These are phyloP conservation scores for Quercus agrifolia DNA, from an alignment of 306 rosid species.

Conservation along the genomic window DNA sequence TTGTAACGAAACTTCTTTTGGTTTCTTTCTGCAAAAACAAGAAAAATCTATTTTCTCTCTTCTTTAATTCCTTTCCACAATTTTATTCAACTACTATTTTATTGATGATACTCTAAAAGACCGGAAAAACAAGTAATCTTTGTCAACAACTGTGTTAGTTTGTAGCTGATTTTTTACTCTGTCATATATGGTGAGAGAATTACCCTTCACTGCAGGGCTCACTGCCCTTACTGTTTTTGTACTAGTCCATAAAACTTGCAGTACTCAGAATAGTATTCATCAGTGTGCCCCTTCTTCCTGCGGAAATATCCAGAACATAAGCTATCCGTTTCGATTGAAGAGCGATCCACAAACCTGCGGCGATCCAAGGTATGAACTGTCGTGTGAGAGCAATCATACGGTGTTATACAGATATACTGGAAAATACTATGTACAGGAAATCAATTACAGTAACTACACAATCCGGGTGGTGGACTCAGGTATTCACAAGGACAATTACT, in stretches of 20 bases:
- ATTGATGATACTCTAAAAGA: no score
- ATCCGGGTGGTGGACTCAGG: constrained; percentile 8
- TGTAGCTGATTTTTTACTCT: neutral
- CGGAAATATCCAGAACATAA: constrained; percentile 23
- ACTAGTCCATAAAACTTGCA: neutral
- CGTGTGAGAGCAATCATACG: constrained; percentile 19
- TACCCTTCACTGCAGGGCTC: neutral
- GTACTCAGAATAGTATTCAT: neutral
- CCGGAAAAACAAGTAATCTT: no score
- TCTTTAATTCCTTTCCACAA: no score
- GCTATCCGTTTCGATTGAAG: constrained; percentile 19
- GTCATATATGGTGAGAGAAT: neutral
- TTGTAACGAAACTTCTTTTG: no score
- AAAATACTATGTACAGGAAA: constrained; percentile 22
- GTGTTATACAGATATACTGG: neutral
- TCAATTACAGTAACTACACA: constrained; percentile 31
- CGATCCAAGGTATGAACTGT: neutral
- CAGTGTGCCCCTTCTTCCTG: constrained; percentile 13
- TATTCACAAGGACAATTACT: neutral
- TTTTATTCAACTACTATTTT: no score
- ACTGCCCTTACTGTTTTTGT: neutral
- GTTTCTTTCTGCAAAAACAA: no score
- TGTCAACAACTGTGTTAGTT: no score
- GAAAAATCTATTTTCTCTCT: no score
- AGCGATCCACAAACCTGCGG: neutral